Conservation (phyloP, 768 basidiomycete genomes). For the Sarcomyxa edulis region DNA sequence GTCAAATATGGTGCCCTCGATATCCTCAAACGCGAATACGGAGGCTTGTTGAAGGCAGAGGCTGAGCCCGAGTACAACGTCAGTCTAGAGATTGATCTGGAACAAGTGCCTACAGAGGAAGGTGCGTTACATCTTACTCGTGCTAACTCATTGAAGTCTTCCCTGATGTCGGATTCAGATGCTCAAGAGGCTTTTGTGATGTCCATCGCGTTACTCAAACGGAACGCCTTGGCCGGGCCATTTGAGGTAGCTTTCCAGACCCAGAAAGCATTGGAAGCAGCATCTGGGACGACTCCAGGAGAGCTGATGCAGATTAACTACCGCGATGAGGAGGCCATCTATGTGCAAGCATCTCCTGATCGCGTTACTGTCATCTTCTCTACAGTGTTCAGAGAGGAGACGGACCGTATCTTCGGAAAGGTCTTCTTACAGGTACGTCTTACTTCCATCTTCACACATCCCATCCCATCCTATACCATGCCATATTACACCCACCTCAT, state of each 20-base stretch:
- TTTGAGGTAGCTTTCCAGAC: slow-evolving; percentile 85
- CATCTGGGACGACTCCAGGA: slow-evolving; percentile 58
- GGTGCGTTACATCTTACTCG: slow-evolving; percentile 42
- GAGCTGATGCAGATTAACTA: slow-evolving; percentile 93
- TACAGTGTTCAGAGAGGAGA: slow-evolving; percentile 95
- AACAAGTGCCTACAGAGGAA: slow-evolving; percentile 72
- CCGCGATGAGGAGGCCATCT: slow-evolving; percentile 96
- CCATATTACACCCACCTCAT: too few relatives aligned
- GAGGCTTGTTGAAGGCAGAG: slow-evolving; percentile 55
- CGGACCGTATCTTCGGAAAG: slow-evolving; percentile 94
- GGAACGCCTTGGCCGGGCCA: slow-evolving; percentile 91
- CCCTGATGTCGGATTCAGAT: slow-evolving; percentile 40
- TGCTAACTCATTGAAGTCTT: slow-evolving; percentile 8
- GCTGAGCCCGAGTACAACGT: slow-evolving; percentile 89
- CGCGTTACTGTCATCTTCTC: slow-evolving; percentile 98
- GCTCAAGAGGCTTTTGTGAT: slow-evolving; percentile 73
- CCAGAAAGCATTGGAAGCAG: slow-evolving; percentile 73
- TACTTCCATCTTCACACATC: background rate
- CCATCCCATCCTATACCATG: slow-evolving; percentile 6
- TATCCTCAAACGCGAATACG: slow-evolving; percentile 80
- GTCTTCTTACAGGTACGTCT: slow-evolving; percentile 90
- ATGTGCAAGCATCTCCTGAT: slow-evolving; percentile 88
- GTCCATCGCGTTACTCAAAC: slow-evolving; percentile 82
- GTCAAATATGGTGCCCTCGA: slow-evolving; percentile 81
- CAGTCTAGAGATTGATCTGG: slow-evolving; percentile 82